A percentile compares a stretch with the other conserved stretches of the same genome.
phyloP scores from a whole-genome alignment of 1,284 basidiomycete species.

The Xerocomus amazonicus region DNA sequence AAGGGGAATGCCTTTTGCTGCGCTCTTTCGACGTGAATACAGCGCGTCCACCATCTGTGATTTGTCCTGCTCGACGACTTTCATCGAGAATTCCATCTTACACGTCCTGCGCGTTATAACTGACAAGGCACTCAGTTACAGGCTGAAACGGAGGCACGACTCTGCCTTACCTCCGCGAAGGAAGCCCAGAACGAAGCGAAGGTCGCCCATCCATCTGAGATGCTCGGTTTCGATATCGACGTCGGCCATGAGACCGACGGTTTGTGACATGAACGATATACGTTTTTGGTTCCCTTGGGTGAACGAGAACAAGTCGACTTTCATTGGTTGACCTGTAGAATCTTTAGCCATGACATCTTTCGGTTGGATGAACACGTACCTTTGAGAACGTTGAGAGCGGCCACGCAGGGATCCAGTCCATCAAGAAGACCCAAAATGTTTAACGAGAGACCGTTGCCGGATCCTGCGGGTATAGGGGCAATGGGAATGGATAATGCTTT shows the following conservation, averaged over 20 bases:
- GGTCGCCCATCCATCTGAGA: conserved; percentile 91
- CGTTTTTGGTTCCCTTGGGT: conserved; percentile 63
- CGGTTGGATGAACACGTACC: conserved; percentile 41
- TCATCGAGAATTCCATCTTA: conserved; percentile 69
- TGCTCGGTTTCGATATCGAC: conserved; percentile 86
- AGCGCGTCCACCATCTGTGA: conserved; percentile 57
- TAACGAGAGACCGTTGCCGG: conserved; percentile 77
- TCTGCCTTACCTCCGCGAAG: conserved; percentile 59
- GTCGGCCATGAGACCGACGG: conserved; percentile 90
- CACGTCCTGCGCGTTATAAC: conserved; percentile 67
- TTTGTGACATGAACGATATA: conserved; percentile 88
- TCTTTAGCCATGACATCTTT: conserved; percentile 2
- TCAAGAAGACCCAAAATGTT: conserved; percentile 72
- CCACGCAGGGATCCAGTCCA: conserved; percentile 70
- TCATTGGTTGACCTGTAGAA: conserved; percentile 59
- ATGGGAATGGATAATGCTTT: conserved; percentile 76
- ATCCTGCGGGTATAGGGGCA: conserved; percentile 86
- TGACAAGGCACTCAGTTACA: conserved; percentile 27
- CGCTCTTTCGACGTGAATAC: conserved; percentile 32
- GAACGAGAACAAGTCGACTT: conserved; percentile 80
- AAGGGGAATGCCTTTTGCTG: conserved; percentile 30
- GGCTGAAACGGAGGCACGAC: neutral
- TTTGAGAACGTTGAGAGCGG: conserved; percentile 85
- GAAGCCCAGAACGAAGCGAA: conserved; percentile 83
- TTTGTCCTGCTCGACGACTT: conserved; percentile 72